Percentiles rank a stretch among this genome's conserved stretches.
phyloP scores from a whole-genome alignment of 2,329 filamentous ascomycete species.

The Dichotomopilus funicola region DNA sequence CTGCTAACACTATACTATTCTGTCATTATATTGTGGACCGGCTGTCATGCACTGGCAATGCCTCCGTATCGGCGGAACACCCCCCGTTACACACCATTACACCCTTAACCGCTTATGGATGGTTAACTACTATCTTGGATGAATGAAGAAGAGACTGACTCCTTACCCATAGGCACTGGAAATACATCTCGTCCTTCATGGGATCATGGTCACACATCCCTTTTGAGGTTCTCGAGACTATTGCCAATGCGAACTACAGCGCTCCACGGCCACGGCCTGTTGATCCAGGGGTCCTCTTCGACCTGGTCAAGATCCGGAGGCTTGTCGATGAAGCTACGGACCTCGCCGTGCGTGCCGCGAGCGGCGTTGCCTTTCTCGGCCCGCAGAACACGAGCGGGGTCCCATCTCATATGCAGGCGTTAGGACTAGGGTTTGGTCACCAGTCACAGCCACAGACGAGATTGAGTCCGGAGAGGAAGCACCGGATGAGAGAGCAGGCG shows the following conservation, averaged over 20 bases:
- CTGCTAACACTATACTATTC: not conserved
- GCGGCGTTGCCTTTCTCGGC: slow-evolving; percentile 60
- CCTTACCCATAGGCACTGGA: slow-evolving; percentile 62
- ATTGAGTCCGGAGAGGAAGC: slow-evolving; percentile 68
- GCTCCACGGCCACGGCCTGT: slow-evolving; percentile 69
- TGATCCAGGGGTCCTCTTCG: slow-evolving; percentile 75
- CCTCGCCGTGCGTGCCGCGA: slow-evolving; percentile 70
- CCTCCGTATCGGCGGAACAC: no score
- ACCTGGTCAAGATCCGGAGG: slow-evolving; percentile 73
- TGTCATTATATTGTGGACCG: not conserved
- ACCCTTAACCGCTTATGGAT: no score
- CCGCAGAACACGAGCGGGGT: slow-evolving; percentile 49
- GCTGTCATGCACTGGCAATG: no score
- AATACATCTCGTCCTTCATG: slow-evolving; percentile 76
- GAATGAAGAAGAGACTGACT: not conserved
- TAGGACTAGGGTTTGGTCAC: slow-evolving; percentile 46
- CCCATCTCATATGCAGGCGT: slow-evolving; percentile 31
- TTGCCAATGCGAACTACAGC: slow-evolving; percentile 74
- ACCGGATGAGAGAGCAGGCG: slow-evolving; percentile 74
- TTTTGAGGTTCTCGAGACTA: slow-evolving; percentile 68
- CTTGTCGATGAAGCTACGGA: slow-evolving; percentile 75
- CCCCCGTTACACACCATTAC: not conserved
- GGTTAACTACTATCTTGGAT: not conserved
- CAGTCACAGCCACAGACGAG: slow-evolving; percentile 52
- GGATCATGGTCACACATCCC: slow-evolving; percentile 78